These are phyloP conservation scores for Cyclotella atomus DNA, from an alignment of 108 stramenopile species.

Conservation along the genomic window DNA sequence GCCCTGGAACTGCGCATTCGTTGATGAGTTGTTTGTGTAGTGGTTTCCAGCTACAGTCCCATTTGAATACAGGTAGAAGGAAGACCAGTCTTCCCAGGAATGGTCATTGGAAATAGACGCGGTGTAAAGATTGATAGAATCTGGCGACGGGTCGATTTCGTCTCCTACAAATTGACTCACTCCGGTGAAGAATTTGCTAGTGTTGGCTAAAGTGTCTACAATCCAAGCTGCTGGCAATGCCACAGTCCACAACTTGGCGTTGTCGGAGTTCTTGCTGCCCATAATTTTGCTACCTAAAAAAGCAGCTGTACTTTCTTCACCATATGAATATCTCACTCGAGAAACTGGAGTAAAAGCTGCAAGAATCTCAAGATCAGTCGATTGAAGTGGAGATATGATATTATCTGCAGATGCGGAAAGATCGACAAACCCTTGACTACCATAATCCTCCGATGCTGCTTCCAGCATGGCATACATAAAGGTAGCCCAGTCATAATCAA, in stretches of 20 bases:
- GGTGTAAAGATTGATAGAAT: constrained; percentile 1
- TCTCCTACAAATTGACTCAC: neutral
- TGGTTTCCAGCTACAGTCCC: constrained; percentile 1
- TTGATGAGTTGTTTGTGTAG: neutral
- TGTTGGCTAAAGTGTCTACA: neutral
- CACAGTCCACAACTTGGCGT: constrained; percentile 13
- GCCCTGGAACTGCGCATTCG: neutral
- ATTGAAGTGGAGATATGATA: constrained; percentile 13
- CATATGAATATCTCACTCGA: constrained; percentile 18
- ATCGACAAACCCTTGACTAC: constrained; percentile 18
- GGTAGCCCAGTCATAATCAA: constrained; percentile 24
- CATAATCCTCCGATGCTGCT: constrained; percentile 25
- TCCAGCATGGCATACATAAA: constrained; percentile 30
- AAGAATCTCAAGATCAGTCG: constrained; percentile 27
- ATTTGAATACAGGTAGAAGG: constrained; percentile 20
- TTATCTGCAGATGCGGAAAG: constrained; percentile 17
- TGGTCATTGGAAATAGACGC: constrained; percentile 6
- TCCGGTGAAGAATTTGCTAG: neutral
- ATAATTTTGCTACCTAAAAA: constrained; percentile 11
- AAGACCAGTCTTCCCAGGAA: constrained; percentile 23
- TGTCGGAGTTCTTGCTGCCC: neutral
- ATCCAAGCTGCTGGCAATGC: constrained; percentile 28
- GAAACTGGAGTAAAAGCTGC: constrained; percentile 28
- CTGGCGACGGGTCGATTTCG: neutral
- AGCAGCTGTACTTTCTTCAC: neutral